Evolutionary conservation across 495 filamentous ascomycete species (phyloP), one percentile per base, ranked within the genome.

Genomic region (Rhypophila decipiens): DNA sequence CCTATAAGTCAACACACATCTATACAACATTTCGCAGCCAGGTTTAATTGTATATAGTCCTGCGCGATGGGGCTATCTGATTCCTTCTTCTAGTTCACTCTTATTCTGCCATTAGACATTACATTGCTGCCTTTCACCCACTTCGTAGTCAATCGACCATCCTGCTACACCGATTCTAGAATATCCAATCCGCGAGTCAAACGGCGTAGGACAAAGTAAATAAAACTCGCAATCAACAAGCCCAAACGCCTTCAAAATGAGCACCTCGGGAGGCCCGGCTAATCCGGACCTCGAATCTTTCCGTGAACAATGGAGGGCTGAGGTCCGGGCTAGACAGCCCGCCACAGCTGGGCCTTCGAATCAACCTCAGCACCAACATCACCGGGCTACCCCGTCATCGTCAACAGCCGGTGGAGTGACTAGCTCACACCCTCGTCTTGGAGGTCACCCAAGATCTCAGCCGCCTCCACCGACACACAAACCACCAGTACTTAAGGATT

Each of bases 231-330:
- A n/a, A n/a, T n/a, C n/a, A n/a, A n/a, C n/a, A n/a, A n/a, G n/a
- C n/a, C n/a, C n/a, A n/a, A n/a, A n/a, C n/a, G n/a, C 11, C 11
- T 21, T 18, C 38, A 48, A 5, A 23, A 66, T 66, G 63, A 46
- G 42, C 38, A 19, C 23, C 2, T 34, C 46, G 3, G 31, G 12
- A 8, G 59, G 57, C 8, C 41, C 59, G 11, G 7, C 36, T 19
- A 66, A 62, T 36, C 61, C 62, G 0, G 66, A 69, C 21, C 62
- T 69, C 23, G 63, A 69, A 46, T 66, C 62, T 8, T 69, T 69
- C 48, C 60, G 66, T 2, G 58, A 61, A 20, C 58, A 67, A 55
- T 69, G 66, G 66, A 56, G 47, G 15, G 60, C 66, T n/a, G 66
- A 69, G 33, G 57, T 69, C 5, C 53, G 46, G 37, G 51, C 59